Conservation (phyloP, 1,284 basidiomycete species). For the Ceratobasidium papillatum region DNA sequence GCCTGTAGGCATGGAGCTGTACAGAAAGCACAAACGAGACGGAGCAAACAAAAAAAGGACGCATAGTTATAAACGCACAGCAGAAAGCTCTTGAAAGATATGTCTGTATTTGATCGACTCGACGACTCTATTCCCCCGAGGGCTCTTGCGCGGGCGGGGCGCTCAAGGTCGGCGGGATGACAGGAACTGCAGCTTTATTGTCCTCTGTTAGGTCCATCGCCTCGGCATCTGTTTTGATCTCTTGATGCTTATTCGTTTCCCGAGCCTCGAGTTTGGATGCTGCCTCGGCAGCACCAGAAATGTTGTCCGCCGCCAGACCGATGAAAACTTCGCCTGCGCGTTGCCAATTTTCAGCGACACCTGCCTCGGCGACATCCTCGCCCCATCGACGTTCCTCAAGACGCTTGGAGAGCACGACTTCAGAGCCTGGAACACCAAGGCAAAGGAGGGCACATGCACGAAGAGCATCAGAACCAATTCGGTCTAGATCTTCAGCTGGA, state of each 20-base stretch:
- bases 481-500: conserved; percentile 1
- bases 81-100: neutral
- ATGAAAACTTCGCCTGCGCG: conserved; percentile 32
- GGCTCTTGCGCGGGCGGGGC: conserved; percentile 19
- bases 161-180: conserved; percentile 12
- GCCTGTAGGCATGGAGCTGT: conserved; percentile 2
- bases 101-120: neutral
- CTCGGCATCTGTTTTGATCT: neutral
- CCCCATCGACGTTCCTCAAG: conserved; percentile 30
- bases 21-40: neutral
- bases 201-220: neutral
- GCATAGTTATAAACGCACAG: neutral
- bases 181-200: neutral
- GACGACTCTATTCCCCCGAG: neutral
- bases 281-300: conserved; percentile 32
- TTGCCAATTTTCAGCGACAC: conserved; percentile 31
- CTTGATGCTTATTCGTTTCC: conserved; percentile 9
- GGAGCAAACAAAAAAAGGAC: neutral
- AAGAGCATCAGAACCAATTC: conserved; percentile 16
- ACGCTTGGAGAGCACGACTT: conserved; percentile 28
- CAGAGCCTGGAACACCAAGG: conserved; percentile 21
- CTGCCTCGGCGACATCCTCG: conserved; percentile 32
- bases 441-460: conserved; percentile 37
- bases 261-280: conserved; percentile 25
- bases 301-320: conserved; percentile 6